Percentiles rank a stretch among this genome's conserved stretches.
phyloP scores from a whole-genome alignment of 1,284 basidiomycete genomes.

The Naganishia sp. region DNA sequence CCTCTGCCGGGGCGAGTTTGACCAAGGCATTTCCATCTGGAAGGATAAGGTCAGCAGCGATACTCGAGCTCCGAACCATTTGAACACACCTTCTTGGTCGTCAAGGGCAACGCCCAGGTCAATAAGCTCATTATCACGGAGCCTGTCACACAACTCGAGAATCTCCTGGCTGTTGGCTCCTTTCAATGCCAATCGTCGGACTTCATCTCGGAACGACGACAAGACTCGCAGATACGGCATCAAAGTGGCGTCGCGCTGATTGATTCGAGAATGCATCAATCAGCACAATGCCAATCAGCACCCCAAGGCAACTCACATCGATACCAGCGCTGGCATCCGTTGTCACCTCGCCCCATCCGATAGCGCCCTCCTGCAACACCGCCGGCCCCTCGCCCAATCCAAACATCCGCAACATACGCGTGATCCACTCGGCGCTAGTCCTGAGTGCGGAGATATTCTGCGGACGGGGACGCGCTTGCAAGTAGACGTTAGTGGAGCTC shows the following conservation, averaged over 20 bases:
- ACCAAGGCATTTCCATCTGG: slow-evolving; percentile 90
- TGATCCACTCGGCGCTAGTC: slow-evolving; percentile 78
- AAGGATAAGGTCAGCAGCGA: slow-evolving; percentile 3
- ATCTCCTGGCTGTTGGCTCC: slow-evolving; percentile 69
- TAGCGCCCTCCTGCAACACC: slow-evolving; percentile 38
- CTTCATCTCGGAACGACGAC: slow-evolving; percentile 87
- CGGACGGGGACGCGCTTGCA: slow-evolving; percentile 56
- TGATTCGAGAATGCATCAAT: neutral
- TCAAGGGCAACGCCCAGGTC: slow-evolving; percentile 93
- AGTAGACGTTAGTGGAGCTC: slow-evolving; percentile 86
- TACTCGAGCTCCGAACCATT: neutral
- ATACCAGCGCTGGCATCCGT: slow-evolving; percentile 46
- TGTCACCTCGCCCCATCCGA: slow-evolving; percentile 58
- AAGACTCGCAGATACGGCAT: slow-evolving; percentile 87
- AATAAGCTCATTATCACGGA: slow-evolving; percentile 87
- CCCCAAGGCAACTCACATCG: slow-evolving; percentile 60
- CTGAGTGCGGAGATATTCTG: slow-evolving; percentile 71
- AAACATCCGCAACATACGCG: slow-evolving; percentile 89
- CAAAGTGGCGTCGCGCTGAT: slow-evolving; percentile 75
- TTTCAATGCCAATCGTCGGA: slow-evolving; percentile 80
- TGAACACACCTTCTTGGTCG: slow-evolving; percentile 78
- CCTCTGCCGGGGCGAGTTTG: slow-evolving; percentile 82
- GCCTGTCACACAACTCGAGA: slow-evolving; percentile 73
- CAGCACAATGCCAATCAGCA: slow-evolving; percentile 9
- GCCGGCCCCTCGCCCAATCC: slow-evolving; percentile 78